phyloP scores from a whole-genome alignment of 116 monocot species.

The Zostera marina region DNA sequence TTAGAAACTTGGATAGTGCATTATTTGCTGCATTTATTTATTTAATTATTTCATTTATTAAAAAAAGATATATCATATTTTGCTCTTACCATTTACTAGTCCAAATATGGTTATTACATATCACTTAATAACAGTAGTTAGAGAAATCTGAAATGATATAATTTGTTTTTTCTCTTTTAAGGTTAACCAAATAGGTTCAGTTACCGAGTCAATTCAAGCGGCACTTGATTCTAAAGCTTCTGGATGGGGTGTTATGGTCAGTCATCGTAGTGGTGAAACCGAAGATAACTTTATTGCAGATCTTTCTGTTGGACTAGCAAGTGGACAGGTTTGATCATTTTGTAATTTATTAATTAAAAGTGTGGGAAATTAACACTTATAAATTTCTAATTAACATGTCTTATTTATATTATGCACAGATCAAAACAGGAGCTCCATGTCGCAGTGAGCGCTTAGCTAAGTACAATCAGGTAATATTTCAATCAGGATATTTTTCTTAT shows the following conservation, averaged over 20 bases:
- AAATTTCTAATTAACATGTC: not conserved
- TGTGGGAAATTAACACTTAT: not conserved
- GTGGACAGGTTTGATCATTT: conserved; percentile 47
- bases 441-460: conserved; percentile 81
- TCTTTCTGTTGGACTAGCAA: conserved; percentile 79
- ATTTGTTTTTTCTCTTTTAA: conserved; percentile 12
- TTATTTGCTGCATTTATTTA: no score
- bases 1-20: no score
- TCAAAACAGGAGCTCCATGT: conserved; percentile 88
- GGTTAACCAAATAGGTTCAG: conserved; percentile 91
- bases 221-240: conserved; percentile 90
- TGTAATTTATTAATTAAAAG: not conserved
- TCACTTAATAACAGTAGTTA: no score
- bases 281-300: conserved; percentile 95
- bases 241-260: conserved; percentile 96
- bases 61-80: no score
- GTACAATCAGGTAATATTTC: conserved; percentile 60
- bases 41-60: no score
- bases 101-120: no score
- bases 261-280: conserved; percentile 95
- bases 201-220: conserved; percentile 77
- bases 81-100: no score
- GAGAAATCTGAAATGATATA: not conserved
- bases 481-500: not conserved
- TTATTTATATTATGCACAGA: conserved; percentile 25